Percentiles rank a stretch among this genome's conserved stretches.
These are phyloP conservation scores for Deuterostichococcus epilithicus DNA, from an alignment of 139 green algal species.

Conservation along the genomic window DNA sequence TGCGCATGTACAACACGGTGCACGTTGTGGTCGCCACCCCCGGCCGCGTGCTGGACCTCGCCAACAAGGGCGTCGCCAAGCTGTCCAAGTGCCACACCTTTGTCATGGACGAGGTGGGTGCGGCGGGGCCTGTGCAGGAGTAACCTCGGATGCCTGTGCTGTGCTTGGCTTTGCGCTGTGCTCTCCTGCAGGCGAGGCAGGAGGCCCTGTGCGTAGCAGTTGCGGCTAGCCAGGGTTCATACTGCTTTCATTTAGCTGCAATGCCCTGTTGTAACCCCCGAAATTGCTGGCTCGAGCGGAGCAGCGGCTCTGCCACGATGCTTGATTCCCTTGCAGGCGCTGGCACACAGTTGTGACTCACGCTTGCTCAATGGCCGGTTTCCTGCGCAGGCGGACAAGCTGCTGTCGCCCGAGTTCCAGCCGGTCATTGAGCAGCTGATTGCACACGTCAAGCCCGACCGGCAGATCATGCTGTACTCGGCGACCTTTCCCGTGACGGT, in stretches of 20 bases:
- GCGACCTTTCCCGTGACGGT: slow-evolving; percentile 98
- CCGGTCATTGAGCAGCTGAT: slow-evolving; percentile 95
- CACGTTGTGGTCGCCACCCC: slow-evolving; percentile 95
- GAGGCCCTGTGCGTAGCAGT: too few relatives aligned
- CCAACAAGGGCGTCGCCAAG: slow-evolving; percentile 91
- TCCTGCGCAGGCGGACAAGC: slow-evolving; percentile 87
- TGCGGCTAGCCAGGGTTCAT: too few relatives aligned
- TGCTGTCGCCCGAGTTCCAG: slow-evolving; percentile 96
- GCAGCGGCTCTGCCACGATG: too few relatives aligned
- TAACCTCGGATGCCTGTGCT: too few relatives aligned
- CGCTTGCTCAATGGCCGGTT: too few relatives aligned
- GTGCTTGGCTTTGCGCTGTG: too few relatives aligned
- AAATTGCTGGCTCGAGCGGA: too few relatives aligned
- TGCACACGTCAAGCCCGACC: slow-evolving; percentile 65
- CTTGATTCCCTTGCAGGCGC: too few relatives aligned
- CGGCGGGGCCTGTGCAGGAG: background rate
- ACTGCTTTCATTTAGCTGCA: too few relatives aligned
- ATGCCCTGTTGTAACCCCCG: too few relatives aligned
- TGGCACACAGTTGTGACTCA: too few relatives aligned
- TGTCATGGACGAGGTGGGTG: slow-evolving; percentile 95
- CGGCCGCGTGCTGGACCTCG: slow-evolving; percentile 95
- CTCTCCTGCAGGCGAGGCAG: too few relatives aligned
- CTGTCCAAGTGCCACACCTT: slow-evolving; percentile 81
- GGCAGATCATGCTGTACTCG: slow-evolving; percentile 97
- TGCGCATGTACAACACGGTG: slow-evolving; percentile 90